Percentiles rank a stretch among this genome's conserved stretches.
Conservation (phyloP, 1,284 basidiomycete genomes). For the Cystobasidiaceae sp. region DNA sequence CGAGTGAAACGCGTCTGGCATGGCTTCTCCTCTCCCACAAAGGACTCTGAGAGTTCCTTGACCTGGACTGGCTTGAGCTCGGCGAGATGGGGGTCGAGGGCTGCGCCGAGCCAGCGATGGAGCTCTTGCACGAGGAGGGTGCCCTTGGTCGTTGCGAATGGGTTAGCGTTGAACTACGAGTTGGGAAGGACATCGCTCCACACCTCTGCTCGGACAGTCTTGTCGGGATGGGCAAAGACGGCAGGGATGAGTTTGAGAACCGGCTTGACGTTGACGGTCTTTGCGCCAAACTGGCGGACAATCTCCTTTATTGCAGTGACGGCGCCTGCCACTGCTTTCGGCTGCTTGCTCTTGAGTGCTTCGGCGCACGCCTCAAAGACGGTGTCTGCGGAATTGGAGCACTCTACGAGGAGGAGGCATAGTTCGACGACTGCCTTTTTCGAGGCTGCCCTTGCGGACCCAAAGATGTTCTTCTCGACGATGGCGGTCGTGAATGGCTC, state of each 20-base stretch:
- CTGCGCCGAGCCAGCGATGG: slow-evolving; percentile 83
- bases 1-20: slow-evolving; percentile 75
- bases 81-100: slow-evolving; percentile 71
- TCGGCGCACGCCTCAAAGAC: slow-evolving; percentile 76
- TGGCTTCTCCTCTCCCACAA: slow-evolving; percentile 74
- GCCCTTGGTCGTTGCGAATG: slow-evolving; percentile 51
- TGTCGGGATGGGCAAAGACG: slow-evolving; percentile 92
- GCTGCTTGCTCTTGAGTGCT: slow-evolving; percentile 86
- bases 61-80: slow-evolving; percentile 98
- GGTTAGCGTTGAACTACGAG: too few relatives aligned
- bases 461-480: slow-evolving; percentile 86
- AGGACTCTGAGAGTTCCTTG: slow-evolving; percentile 88
- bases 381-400: slow-evolving; percentile 71
- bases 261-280: slow-evolving; percentile 65
- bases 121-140: slow-evolving; percentile 67
- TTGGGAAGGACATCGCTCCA: too few relatives aligned
- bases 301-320: slow-evolving; percentile 77
- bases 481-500: slow-evolving; percentile 79
- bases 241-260: slow-evolving; percentile 83
- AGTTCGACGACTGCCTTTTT: slow-evolving; percentile 83
- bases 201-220: slow-evolving; percentile 81
- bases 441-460: slow-evolving; percentile 85
- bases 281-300: slow-evolving; percentile 74
- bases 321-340: slow-evolving; percentile 82
- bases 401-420: slow-evolving; percentile 82